Evolutionary conservation across 768 basidiomycete species (phyloP), one percentile per base, ranked within the genome.

Genomic region (Filobasidium floriforme): DNA sequence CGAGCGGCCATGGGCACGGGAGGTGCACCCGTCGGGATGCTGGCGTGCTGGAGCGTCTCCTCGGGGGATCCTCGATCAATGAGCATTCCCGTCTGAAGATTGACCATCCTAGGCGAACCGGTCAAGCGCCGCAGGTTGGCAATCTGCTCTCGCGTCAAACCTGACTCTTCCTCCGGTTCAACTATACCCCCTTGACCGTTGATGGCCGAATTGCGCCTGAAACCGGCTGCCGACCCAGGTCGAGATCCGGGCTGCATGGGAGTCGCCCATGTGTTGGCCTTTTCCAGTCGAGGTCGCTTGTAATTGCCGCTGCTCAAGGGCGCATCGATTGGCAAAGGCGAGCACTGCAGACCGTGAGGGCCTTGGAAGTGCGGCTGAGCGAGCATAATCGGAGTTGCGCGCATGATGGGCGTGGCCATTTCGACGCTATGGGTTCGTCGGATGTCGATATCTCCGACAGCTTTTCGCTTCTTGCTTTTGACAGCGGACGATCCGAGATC

Each of bases 391-490:
- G 54, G 22, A 26, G 54, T 15, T 7, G 18, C 54, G 54, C 24
- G 54, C 24, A 57, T 57, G 24, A 57, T 28, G 12, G 54, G 54
- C 18, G 54, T 57, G 6, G 18, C 54, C 26, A 57, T 32, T 5
- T 24, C 54, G 29, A 15, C 29, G 54, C 54, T 57, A 6, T 57
- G 22, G 2, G 24, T 57, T n/a, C 29, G 15, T 15, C 22, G 22
- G 4, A 26, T n/a, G 15, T 57, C 54, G 12, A 14, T 24, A 32
- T 24, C 54, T 28, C 46, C 64, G 18, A 29, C 19, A 4, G 43
- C 59, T 37, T 60, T 65, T 60, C 59, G 41, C 29, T 65, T 65
- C 37, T 57, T 41, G 37, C 59, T 59, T 11, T 22, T 65, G 15
- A 57, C 32, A 37, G 24, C 24, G 22, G 22, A 44, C 32, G 44